Conservation (phyloP, 2,329 filamentous ascomycete genomes). For the Emmonsia crescens region DNA sequence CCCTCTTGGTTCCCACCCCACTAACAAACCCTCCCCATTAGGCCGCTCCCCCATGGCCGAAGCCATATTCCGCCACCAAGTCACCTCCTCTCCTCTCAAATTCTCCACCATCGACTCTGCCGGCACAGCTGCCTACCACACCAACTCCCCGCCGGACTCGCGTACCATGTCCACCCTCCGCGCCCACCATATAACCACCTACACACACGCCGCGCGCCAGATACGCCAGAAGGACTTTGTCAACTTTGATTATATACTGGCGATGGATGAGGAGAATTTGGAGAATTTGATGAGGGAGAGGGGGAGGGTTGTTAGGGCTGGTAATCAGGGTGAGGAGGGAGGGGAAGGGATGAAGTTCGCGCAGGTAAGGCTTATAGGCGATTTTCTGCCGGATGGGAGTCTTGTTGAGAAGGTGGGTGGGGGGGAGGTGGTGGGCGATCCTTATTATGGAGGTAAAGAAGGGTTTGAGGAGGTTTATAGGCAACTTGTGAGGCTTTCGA, state of each 20-base stretch:
- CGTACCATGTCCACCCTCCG: slow-evolving; percentile 72
- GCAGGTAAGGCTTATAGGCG: slow-evolving; percentile 71
- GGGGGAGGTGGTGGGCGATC: slow-evolving; percentile 68
- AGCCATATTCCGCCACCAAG: slow-evolving; percentile 71
- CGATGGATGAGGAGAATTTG: slow-evolving; percentile 83
- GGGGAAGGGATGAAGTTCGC: slow-evolving; percentile 32
- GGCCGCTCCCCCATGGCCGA: slow-evolving; percentile 86
- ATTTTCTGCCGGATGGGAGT: slow-evolving; percentile 53
- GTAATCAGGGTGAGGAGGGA: slow-evolving; percentile 20
- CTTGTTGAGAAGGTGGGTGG: slow-evolving; percentile 26
- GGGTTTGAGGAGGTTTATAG: slow-evolving; percentile 82
- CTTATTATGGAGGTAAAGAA: slow-evolving; percentile 78
- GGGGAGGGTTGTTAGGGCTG: slow-evolving; percentile 9
- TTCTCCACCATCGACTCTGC: slow-evolving; percentile 72
- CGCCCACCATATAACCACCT: slow-evolving; percentile 63
- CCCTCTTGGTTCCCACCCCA: neutral
- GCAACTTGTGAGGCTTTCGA: slow-evolving; percentile 66
- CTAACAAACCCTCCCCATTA: slow-evolving; percentile 15
- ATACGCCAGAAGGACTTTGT: slow-evolving; percentile 64
- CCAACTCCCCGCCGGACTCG: slow-evolving; percentile 62
- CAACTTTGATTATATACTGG: slow-evolving; percentile 84
- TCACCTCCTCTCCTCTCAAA: slow-evolving; percentile 44
- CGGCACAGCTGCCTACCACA: slow-evolving; percentile 82
- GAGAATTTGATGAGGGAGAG: slow-evolving; percentile 47
- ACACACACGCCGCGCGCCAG: slow-evolving; percentile 65